These are phyloP conservation scores for Trypanosoma congolense DNA, from an alignment of 208 protist genomes.

Conservation along the genomic window DNA sequence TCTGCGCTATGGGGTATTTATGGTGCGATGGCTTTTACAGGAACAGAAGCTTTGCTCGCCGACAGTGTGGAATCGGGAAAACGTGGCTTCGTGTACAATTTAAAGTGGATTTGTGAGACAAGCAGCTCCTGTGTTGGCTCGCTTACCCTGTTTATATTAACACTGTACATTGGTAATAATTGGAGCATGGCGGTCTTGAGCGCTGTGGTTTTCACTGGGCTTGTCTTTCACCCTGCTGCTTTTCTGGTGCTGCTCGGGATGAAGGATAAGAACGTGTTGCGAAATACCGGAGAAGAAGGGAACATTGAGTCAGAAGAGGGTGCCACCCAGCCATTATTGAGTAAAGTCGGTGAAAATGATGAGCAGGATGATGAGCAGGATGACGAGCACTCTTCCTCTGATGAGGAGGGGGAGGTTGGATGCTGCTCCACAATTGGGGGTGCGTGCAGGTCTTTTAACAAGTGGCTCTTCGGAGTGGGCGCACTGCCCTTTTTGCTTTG, in stretches of 20 bases:
- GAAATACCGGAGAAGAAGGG: no score
- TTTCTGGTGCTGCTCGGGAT: conserved; percentile 18
- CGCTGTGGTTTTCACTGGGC: conserved; percentile 28
- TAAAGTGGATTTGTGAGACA: conserved; percentile 69
- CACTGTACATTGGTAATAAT: conserved; percentile 31
- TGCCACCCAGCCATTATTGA: no score
- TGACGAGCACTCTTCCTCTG: not conserved
- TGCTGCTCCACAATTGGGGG: not conserved
- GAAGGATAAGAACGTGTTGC: conserved; percentile 27
- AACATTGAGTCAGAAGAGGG: no score
- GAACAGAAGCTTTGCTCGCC: conserved; percentile 57
- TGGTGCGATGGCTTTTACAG: conserved; percentile 33
- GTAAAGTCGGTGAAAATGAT: no score
- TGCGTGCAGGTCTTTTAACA: not conserved
- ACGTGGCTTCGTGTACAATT: conserved; percentile 47
- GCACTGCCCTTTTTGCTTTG: conserved; percentile 52
- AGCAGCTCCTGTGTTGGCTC: conserved; percentile 52
- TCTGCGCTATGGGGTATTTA: conserved; percentile 46
- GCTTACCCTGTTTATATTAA: conserved; percentile 27
- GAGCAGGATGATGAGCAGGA: no score
- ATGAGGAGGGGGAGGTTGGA: not conserved
- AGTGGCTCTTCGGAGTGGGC: conserved; percentile 9
- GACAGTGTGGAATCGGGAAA: conserved; percentile 40
- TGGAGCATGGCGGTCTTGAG: conserved; percentile 29
- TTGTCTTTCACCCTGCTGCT: conserved; percentile 22